phyloP scores from a whole-genome alignment of 2,329 filamentous ascomycete genomes.

The Byssothecium circinans region DNA sequence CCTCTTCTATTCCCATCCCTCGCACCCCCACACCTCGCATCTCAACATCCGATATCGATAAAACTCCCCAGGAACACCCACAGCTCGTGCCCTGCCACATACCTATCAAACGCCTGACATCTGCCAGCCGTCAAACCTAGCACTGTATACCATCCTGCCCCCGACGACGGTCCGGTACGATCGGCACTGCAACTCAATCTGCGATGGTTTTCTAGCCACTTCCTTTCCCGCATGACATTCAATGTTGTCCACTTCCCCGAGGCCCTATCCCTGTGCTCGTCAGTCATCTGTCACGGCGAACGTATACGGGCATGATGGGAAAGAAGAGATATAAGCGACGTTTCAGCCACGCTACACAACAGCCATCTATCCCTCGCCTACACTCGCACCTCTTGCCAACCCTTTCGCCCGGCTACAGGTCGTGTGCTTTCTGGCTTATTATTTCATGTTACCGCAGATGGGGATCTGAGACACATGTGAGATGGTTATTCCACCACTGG shows the following conservation, averaged over 20 bases:
- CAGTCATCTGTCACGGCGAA: no score
- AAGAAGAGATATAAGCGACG: neutral
- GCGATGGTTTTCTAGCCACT: no score
- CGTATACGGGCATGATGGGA: no score
- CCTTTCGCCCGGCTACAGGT: conserved; percentile 1
- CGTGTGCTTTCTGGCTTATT: neutral
- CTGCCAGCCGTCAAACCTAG: neutral
- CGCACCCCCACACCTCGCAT: neutral
- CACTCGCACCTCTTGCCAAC: conserved; percentile 1
- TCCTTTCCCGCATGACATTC: no score
- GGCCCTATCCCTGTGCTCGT: no score
- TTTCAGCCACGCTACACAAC: conserved; percentile 11
- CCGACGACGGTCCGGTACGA: neutral
- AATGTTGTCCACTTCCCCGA: no score
- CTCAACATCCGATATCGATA: conserved; percentile 1
- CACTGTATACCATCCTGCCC: no score
- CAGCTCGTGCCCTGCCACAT: neutral
- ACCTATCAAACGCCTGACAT: neutral
- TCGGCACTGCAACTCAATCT: neutral
- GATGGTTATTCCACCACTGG: conserved; percentile 1
- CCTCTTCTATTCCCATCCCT: no score
- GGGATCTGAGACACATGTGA: no score
- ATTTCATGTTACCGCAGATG: no score
- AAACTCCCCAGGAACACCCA: no score
- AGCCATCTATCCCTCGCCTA: conserved; percentile 2